These are phyloP conservation scores for Funneliformis caledonium DNA, from an alignment of 371 early-diverging fungal species.

Conservation along the genomic window DNA sequence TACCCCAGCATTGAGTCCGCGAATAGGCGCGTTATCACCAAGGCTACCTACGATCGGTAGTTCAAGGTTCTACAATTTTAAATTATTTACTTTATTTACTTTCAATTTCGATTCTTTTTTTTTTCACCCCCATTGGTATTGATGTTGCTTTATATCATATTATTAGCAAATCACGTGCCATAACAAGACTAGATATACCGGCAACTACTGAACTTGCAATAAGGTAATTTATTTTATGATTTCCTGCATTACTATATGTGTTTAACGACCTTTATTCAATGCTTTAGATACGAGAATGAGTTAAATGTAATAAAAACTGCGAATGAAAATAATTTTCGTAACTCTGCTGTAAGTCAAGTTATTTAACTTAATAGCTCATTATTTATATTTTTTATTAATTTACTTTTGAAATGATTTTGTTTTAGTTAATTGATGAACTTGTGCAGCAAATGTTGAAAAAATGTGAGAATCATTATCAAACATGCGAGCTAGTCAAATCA, in stretches of 20 bases:
- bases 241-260: background rate
- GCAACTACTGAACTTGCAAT: slow-evolving; percentile 20
- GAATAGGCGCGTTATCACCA: background rate
- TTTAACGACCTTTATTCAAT: background rate
- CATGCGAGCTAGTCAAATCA: slow-evolving; percentile 31
- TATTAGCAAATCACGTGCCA: background rate
- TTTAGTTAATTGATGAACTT: slow-evolving; percentile 32
- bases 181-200: slow-evolving; percentile 14
- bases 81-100: background rate
- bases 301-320: slow-evolving; percentile 24
- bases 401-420: background rate
- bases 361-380: background rate
- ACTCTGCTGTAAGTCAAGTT: slow-evolving; percentile 19
- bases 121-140: background rate
- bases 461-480: slow-evolving; percentile 35
- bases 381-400: background rate
- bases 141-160: background rate
- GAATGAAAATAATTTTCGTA: slow-evolving; percentile 32
- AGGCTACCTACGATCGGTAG: background rate
- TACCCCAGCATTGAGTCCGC: slow-evolving; percentile 5
- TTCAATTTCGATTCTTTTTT: background rate
- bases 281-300: slow-evolving; percentile 25
- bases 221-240: background rate
- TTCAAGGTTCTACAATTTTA: background rate
- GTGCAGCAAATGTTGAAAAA: slow-evolving; percentile 3